Evolutionary conservation across 1,284 basidiomycete species (phyloP).

Genomic region (Cystobasidium pallidum): DNA sequence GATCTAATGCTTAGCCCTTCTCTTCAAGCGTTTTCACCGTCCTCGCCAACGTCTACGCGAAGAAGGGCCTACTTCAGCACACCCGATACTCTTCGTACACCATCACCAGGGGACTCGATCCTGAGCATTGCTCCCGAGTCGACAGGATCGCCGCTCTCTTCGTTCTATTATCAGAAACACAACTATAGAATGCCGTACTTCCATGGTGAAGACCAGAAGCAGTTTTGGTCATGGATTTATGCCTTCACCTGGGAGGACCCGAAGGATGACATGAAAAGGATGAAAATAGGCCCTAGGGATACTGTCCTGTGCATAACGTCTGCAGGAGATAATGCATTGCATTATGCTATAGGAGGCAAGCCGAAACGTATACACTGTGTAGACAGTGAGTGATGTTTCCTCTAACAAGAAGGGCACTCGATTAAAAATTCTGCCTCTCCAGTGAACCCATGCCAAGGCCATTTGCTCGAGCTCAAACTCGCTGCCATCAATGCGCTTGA

Average conservation of each 20-base stretch:
- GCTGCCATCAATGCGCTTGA: conserved; percentile 67
- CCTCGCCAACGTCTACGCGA: conserved; percentile 14
- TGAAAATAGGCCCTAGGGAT: conserved; percentile 67
- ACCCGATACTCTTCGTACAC: not conserved
- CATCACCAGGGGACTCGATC: conserved; percentile 43
- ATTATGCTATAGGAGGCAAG: conserved; percentile 72
- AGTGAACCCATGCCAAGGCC: conserved; percentile 66
- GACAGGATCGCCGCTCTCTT: conserved; percentile 55
- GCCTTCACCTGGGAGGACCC: conserved; percentile 80
- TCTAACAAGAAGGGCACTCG: too few species aligned
- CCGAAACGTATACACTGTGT: conserved; percentile 70
- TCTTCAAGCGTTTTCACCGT: conserved; percentile 37
- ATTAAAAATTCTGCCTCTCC: too few species aligned
- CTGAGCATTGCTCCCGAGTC: conserved; percentile 48
- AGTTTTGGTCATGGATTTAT: conserved; percentile 67
- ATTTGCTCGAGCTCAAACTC: conserved; percentile 77
- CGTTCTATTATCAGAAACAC: conserved; percentile 74
- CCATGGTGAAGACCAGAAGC: conserved; percentile 71
- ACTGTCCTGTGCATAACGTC: conserved; percentile 76
- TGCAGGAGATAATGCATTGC: conserved; percentile 79
- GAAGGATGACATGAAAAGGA: conserved; percentile 71
- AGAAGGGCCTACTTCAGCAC: conserved; percentile 7
- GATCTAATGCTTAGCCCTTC: conserved; percentile 50
- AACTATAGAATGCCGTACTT: conserved; percentile 70
- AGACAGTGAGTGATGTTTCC: conserved; percentile 65